Base-by-base conservation (phyloP, 225 moss, liverwort and hornwort genomes). In the Bryum argenteum region DNA sequence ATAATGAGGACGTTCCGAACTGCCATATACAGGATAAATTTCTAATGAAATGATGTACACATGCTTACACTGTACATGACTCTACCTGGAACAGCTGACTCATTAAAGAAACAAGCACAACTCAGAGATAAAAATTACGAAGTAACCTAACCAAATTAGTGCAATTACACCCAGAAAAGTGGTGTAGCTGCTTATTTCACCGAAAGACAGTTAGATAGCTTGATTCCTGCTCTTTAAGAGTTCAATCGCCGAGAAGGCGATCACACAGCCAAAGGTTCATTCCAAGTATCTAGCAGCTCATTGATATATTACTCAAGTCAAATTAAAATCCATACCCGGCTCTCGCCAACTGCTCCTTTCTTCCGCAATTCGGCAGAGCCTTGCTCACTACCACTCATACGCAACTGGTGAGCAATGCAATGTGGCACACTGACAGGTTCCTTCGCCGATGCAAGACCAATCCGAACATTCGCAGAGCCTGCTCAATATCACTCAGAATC, bases 401-500 rank as follows among this genome's bases (percentile, higher is more conserved):
- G 71, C 37, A 90, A 40, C 55, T 81, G 85, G 67, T 94, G 97
- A 17, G 98, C 98, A 65, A 98, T 94, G 80, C 92, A 94, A 58
- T 98, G 98, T 54, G 98, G 94, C 71, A 92, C 83, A 77, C 79
- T 80, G 23, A 94, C 81, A 15, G 98, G 94, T 10, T 66, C 75
- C 60, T 82, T 82, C 16, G 84, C 81, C 60, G 92, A 92, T 74
- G 92, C 98, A 67, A 91, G 80, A 54, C 94, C 92, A 61, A 98
- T 78, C 19, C 94, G 91, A 65, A 94, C 79, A 75, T 91, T 92
- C 43, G 98, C 92, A 73, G 98, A 94, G 24, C 97, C 97, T 94
- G 92, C 80, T 73, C 79, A 67, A 33, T 5, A 33, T 33, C 33
- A 33, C 20, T 66, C 58, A 69, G 71, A 28, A n/a, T 78, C 56